These are phyloP conservation scores for Gynandropsis gynandra DNA, from an alignment of 345 rosid genomes.

Conservation along the genomic window DNA sequence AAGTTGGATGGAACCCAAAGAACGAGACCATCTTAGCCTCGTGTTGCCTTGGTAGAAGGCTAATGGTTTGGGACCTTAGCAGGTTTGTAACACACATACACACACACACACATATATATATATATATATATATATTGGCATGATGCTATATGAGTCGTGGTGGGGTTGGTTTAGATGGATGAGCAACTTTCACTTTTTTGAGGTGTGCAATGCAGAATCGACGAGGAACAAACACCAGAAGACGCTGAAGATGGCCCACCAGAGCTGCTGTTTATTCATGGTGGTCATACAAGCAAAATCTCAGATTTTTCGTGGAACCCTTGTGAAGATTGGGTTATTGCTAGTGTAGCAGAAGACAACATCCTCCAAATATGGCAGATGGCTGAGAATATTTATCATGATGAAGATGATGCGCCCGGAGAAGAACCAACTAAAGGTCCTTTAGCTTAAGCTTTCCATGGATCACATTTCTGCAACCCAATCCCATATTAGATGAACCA, in stretches of 20 bases:
- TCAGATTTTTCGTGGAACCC: constrained; percentile 99
- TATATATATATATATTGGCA: neutral
- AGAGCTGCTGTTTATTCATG: constrained; percentile 93
- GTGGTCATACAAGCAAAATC: constrained; percentile 97
- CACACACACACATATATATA: constrained; percentile 7
- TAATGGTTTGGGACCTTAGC: constrained; percentile 99
- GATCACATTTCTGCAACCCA: too few relatives aligned
- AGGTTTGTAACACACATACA: constrained; percentile 39
- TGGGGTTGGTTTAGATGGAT: neutral
- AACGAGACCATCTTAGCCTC: constrained; percentile 97
- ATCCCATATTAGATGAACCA: too few relatives aligned
- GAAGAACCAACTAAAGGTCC: constrained; percentile 63
- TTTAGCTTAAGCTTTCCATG: neutral
- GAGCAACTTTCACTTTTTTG: neutral
- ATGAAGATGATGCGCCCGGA: constrained; percentile 82
- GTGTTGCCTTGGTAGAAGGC: constrained; percentile 98
- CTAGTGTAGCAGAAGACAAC: constrained; percentile 98
- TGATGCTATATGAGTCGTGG: neutral
- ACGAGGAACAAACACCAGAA: constrained; percentile 66
- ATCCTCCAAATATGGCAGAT: constrained; percentile 99
- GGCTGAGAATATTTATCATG: constrained; percentile 98
- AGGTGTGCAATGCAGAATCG: constrained; percentile 40
- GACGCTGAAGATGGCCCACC: constrained; percentile 99
- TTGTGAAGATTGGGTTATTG: constrained; percentile 93
- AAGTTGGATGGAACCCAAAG: constrained; percentile 97